Evolutionary conservation across 306 rosid genomes (phyloP).

Genomic region (Malus fusca): DNA sequence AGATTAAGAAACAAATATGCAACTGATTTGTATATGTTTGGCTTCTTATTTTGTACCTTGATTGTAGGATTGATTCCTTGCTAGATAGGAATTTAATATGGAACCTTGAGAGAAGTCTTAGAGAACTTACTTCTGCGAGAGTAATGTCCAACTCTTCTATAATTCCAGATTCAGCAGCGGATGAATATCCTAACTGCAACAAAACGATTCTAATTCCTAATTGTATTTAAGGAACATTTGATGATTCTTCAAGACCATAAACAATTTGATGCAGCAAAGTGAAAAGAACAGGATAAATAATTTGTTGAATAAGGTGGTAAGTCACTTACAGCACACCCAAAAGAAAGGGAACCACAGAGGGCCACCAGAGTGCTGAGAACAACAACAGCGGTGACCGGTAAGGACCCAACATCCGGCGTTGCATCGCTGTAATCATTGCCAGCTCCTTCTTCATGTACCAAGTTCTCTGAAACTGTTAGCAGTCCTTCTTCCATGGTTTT

Average conservation of each 20-base stretch:
- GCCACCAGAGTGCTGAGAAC: slow-evolving; percentile 5
- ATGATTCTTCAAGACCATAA: background rate
- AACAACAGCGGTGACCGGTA: background rate
- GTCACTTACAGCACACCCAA: slow-evolving; percentile 7
- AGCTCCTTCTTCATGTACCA: background rate
- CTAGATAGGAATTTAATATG: too few species aligned
- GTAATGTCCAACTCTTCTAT: slow-evolving; percentile 31
- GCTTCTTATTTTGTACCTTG: too few species aligned
- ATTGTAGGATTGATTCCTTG: too few species aligned
- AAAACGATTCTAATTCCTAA: too few species aligned
- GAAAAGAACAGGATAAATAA: too few species aligned
- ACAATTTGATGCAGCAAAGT: too few species aligned
- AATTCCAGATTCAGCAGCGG: slow-evolving; percentile 29
- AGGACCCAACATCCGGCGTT: background rate
- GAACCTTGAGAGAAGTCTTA: background rate
- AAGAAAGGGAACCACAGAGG: background rate
- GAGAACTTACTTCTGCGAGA: slow-evolving; percentile 12
- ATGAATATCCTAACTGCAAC: slow-evolving; percentile 26
- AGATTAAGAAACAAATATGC: too few species aligned
- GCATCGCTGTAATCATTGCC: background rate
- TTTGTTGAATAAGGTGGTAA: background rate
- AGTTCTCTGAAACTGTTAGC: background rate
- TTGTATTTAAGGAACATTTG: background rate
- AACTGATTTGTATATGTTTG: too few species aligned
- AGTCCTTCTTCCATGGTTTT: background rate